Base-by-base conservation (phyloP, 257 asterid species). In the Ligustrum vulgare region DNA sequence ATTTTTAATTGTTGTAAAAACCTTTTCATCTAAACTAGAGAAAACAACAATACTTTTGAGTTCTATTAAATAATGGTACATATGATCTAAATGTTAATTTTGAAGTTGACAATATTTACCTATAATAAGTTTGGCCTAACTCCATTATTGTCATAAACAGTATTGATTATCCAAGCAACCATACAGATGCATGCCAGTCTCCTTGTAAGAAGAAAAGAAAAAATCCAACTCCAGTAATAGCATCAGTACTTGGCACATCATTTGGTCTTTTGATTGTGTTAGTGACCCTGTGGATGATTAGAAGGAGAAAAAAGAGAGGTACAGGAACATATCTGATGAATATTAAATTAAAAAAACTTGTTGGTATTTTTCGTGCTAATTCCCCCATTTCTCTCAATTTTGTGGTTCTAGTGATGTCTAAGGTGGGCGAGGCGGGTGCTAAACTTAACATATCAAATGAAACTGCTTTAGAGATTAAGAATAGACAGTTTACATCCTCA, bases 401-500 rank as follows among this genome's bases (percentile, higher is more conserved):
- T 6, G 13, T n/a, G 64, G 64, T 20, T 31, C 9, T 20, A 56
- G 64, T 56, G 31, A 56, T n/a, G n/a, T n/a, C n/a, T n/a, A n/a
- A n/a, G n/a, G n/a, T 2, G 31, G 1, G 1, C 4, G 28, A 51
- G 69, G 8, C 9, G 45, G 67, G 16, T 54, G 28, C 22, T n/a
- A 20, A 25, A 33, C 0, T 41, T 16, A 18, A 51, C 78, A 74
- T 65, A 22, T 72, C 28, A 16, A 45, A 74, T 22, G 69, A 41
- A 56, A 56, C 64, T 56, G 1, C 39, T 62, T 37, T 16, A 75
- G 71, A 82, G 6, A n/a, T 49, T 49, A 49, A 16, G 22, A 49
- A 58, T 15, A 79, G 58, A 63, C 67, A 66, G 12, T 86, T 80
- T 18, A 62, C 67, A 1, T 82, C 71, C 71, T 13, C 84, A 0